These are phyloP conservation scores for Angophora floribunda DNA, from an alignment of 345 rosid genomes.

Conservation along the genomic window DNA sequence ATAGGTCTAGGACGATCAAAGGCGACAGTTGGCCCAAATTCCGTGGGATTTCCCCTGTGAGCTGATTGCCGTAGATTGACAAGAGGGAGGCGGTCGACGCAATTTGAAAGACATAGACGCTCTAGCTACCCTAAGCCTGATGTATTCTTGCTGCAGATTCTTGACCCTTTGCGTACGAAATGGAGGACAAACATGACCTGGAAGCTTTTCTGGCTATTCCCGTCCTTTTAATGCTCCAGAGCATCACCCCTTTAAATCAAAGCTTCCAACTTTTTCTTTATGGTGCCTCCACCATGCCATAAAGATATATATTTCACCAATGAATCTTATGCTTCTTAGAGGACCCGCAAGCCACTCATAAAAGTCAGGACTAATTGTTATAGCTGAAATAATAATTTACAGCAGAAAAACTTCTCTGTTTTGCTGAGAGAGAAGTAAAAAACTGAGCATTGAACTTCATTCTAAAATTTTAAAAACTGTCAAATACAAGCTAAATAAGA, in stretches of 20 bases:
- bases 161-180: not conserved
- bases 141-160: not conserved
- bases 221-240: not conserved
- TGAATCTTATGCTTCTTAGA: constrained; percentile 45
- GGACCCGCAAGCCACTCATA: constrained; percentile 39
- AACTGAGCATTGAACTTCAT: no score
- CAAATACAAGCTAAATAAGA: no score
- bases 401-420: no score
- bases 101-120: not conserved
- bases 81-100: constrained; percentile 10
- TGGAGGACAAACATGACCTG: constrained; percentile 1
- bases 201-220: not conserved
- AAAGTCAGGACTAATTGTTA: no score
- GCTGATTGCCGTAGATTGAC: constrained; percentile 64
- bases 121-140: not conserved
- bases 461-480: no score
- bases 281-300: constrained; percentile 38
- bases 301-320: constrained; percentile 1
- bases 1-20: constrained; percentile 58
- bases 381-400: no score
- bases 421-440: no score
- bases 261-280: constrained; percentile 14
- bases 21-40: constrained; percentile 50
- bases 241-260: constrained; percentile 7
- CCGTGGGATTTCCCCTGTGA: constrained; percentile 65